phyloP scores from a whole-genome alignment of 495 filamentous ascomycete genomes.

The Peziza echinospora region DNA sequence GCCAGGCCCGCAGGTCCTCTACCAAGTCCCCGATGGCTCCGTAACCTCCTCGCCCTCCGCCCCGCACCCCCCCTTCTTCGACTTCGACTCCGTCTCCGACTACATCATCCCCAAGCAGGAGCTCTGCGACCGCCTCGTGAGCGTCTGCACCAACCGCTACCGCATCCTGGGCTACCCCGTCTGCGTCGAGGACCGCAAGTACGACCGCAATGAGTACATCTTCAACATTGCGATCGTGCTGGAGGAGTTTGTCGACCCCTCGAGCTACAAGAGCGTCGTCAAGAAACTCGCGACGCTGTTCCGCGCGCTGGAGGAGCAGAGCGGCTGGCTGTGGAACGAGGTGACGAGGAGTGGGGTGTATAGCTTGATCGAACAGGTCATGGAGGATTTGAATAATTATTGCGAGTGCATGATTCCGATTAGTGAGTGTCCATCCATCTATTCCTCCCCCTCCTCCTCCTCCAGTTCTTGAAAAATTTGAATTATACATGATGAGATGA shows the following conservation, averaged over 20 bases:
- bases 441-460: too few relatives aligned
- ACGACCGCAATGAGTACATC: conserved; percentile 87
- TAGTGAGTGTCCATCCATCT: too few relatives aligned
- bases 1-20: conserved; percentile 57
- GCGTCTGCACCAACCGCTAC: conserved; percentile 52
- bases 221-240: conserved; percentile 92
- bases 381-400: conserved; percentile 92
- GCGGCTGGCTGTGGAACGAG: conserved; percentile 46
- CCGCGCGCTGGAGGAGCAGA: conserved; percentile 71
- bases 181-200: conserved; percentile 50
- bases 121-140: conserved; percentile 72
- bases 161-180: conserved; percentile 77
- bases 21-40: conserved; percentile 49
- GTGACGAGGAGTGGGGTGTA: conserved; percentile 31
- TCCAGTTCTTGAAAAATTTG: too few relatives aligned
- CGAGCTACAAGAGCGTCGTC: conserved; percentile 60
- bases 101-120: conserved; percentile 85
- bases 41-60: conserved; percentile 42
- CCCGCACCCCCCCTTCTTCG: conserved; percentile 42
- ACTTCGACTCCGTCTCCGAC: conserved; percentile 60
- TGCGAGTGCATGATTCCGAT: conserved; percentile 95
- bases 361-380: conserved; percentile 68
- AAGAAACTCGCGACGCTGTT: conserved; percentile 66
- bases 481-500: too few relatives aligned
- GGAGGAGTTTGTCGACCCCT: conserved; percentile 42